Evolutionary conservation across 129 eudicot species (phyloP).

Genomic region (Chrysanthemum seticuspe): DNA sequence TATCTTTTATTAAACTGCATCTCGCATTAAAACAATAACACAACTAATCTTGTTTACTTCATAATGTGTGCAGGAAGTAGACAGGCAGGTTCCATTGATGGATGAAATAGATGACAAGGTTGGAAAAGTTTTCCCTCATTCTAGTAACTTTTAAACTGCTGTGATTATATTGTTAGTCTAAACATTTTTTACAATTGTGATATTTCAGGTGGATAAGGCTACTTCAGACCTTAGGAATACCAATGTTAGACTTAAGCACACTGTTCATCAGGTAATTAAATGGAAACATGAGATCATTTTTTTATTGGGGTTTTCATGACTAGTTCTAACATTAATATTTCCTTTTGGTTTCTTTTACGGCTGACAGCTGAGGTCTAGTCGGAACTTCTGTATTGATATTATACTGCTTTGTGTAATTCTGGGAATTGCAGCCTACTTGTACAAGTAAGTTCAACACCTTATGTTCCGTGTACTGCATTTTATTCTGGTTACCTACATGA

Average conservation of each 20-base stretch:
- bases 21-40: not conserved
- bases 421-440: constrained; percentile 81
- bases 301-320: not conserved
- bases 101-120: constrained; percentile 99
- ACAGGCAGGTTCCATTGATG: constrained; percentile 93
- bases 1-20: constrained; percentile 17
- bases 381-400: constrained; percentile 79
- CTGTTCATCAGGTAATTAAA: constrained; percentile 76
- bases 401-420: constrained; percentile 68
- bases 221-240: constrained; percentile 89
- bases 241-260: constrained; percentile 87
- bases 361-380: constrained; percentile 79
- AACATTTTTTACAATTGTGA: not conserved
- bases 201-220: constrained; percentile 88
- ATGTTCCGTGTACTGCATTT: not conserved
- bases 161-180: constrained; percentile 6
- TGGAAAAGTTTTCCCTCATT: not conserved
- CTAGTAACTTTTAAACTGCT: not conserved
- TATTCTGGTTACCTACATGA: not conserved
- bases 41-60: not conserved
- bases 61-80: constrained; percentile 61
- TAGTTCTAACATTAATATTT: not conserved
- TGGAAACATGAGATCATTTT: not conserved
- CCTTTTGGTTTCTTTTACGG: constrained; percentile 12
- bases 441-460: constrained; percentile 55